A percentile compares a stretch with the other conserved stretches of the same genome.
phyloP scores from a whole-genome alignment of 306 rosid genomes.

The Parietaria judaica region DNA sequence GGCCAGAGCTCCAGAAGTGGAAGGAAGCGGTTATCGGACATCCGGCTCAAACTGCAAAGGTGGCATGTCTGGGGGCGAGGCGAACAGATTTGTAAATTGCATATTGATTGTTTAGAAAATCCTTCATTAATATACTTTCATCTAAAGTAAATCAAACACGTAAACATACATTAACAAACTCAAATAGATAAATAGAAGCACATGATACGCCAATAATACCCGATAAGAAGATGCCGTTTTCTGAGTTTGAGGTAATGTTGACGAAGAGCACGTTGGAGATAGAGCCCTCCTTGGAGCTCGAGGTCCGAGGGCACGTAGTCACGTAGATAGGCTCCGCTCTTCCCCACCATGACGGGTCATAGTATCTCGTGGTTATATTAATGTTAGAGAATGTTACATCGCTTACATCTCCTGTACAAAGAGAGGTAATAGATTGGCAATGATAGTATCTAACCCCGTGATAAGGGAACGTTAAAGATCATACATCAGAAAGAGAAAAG shows the following conservation, averaged over 20 bases:
- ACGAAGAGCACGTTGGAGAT: slow-evolving; percentile 64
- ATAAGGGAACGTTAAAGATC: no score
- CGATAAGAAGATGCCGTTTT: slow-evolving; percentile 79
- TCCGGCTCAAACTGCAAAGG: no score
- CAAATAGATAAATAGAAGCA: no score
- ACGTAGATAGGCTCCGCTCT: slow-evolving; percentile 95
- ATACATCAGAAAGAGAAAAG: no score
- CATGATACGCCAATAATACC: slow-evolving; percentile 6
- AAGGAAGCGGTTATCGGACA: no score
- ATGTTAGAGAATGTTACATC: slow-evolving; percentile 87
- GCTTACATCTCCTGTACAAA: slow-evolving; percentile 67
- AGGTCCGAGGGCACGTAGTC: slow-evolving; percentile 60
- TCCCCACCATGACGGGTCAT: slow-evolving; percentile 96
- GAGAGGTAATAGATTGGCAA: slow-evolving; percentile 2
- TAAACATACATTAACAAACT: no score
- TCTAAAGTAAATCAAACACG: no score
- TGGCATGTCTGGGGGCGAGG: no score
- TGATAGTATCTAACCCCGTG: not conserved
- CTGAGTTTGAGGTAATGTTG: slow-evolving; percentile 68
- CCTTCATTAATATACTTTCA: no score
- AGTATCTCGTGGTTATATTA: slow-evolving; percentile 81
- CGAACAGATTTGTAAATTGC: no score
- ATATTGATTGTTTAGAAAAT: no score
- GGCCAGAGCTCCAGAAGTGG: no score
- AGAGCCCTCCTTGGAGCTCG: slow-evolving; percentile 65